Evolutionary conservation across 2,329 filamentous ascomycete genomes (phyloP).

Genomic region (Blastomyces parvus): DNA sequence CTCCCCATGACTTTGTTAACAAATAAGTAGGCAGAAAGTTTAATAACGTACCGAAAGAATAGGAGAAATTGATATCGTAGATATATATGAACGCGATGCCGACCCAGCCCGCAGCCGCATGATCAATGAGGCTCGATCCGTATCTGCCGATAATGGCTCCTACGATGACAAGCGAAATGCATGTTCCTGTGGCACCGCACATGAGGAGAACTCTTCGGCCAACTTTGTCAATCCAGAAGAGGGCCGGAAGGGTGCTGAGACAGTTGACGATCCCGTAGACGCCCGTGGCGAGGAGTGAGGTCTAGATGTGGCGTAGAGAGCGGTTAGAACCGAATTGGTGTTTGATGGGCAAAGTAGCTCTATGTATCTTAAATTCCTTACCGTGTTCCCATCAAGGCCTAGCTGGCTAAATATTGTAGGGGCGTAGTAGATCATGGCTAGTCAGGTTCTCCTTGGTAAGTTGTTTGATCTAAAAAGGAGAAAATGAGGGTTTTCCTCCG

Average conservation of each 20-base stretch:
- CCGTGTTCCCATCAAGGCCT: constrained; percentile 32
- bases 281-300: constrained; percentile 29
- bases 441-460: background rate
- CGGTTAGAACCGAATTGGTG: background rate
- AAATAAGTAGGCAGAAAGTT: background rate
- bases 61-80: constrained; percentile 32
- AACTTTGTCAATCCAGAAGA: constrained; percentile 30
- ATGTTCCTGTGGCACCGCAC: constrained; percentile 29
- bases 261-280: constrained; percentile 34
- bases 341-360: background rate
- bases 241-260: constrained; percentile 26
- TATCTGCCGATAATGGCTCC: constrained; percentile 28
- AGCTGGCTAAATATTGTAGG: constrained; percentile 40
- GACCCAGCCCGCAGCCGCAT: constrained; percentile 29
- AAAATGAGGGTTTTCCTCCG: background rate
- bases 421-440: constrained; percentile 41
- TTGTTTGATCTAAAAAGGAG: background rate
- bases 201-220: constrained; percentile 28
- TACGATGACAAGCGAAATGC: constrained; percentile 29
- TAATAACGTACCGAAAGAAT: constrained; percentile 27
- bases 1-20: background rate
- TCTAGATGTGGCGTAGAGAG: constrained; percentile 10
- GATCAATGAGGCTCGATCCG: constrained; percentile 21
- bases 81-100: constrained; percentile 33
- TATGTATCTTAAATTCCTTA: constrained; percentile 5